Evolutionary conservation across 2,329 filamentous ascomycete species (phyloP).

Genomic region (Cephalotrichum gorgonifer): DNA sequence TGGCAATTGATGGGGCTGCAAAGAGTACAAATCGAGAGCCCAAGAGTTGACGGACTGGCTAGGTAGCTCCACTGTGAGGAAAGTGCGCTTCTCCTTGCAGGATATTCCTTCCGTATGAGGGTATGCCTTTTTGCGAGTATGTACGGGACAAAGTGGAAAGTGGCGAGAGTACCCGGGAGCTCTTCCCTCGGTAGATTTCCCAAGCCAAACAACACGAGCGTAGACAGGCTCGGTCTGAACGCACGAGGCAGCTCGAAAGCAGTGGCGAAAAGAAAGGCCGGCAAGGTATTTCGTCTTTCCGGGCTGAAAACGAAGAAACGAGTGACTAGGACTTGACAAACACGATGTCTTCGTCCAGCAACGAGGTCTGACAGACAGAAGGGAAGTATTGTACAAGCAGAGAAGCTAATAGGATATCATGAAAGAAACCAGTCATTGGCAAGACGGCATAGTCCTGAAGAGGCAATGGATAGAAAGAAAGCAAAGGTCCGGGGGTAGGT

Average conservation of each 20-base stretch:
- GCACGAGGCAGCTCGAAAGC: not conserved
- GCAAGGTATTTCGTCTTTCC: not conserved
- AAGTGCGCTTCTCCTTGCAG: not conserved
- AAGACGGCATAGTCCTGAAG: slow-evolving; percentile 22
- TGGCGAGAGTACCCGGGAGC: not conserved
- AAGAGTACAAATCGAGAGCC: no score
- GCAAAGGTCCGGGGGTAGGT: slow-evolving; percentile 9
- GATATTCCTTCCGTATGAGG: not conserved
- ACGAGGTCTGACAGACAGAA: no score
- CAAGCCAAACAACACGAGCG: not conserved
- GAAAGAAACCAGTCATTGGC: slow-evolving; percentile 31
- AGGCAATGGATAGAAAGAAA: slow-evolving; percentile 17
- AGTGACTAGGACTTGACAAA: slow-evolving; percentile 13
- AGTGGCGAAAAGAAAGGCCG: not conserved
- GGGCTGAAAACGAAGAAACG: not conserved
- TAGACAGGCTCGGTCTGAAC: not conserved
- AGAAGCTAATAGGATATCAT: not conserved
- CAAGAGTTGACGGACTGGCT: no score
- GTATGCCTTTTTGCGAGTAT: not conserved
- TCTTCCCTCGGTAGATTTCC: not conserved
- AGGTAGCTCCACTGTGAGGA: no score
- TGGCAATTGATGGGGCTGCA: not conserved
- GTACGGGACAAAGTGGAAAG: no score
- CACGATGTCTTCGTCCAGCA: slow-evolving; percentile 14
- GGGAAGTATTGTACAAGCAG: slow-evolving; percentile 11